Base-by-base conservation (phyloP, 2,329 filamentous ascomycete genomes). In the Nemania sp. region DNA sequence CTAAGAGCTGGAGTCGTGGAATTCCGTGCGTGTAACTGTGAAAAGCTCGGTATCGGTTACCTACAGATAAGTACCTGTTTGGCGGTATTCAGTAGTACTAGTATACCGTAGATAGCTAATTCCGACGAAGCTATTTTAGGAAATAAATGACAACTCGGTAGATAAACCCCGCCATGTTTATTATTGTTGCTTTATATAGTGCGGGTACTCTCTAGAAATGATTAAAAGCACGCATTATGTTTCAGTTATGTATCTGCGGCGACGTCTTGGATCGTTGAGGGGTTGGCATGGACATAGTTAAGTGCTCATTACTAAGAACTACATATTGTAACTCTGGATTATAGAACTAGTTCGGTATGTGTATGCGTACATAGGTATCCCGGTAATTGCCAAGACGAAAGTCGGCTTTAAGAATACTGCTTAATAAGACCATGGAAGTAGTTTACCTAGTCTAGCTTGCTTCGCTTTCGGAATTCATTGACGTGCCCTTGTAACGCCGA, bases 381-480 rank as follows among this genome's bases (percentile, higher is more conserved):
- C 41, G 41, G 41, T 45, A 45, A 15, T 20, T 45, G 41, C 41
- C 41, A 45, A 45, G 41, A n/a, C n/a, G n/a, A 5, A n/a, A n/a
- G 2, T 45, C 41, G 41, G 41, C 4, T 13, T 45, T 45, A 45
- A 45, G 41, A 45, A 45, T n/a, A 18, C 15, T 45, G 41, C 41
- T 45, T 45, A 45, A 45, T 45, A 45, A 45, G 41, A 45, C 41
- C 41, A 43, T 43, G 15, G 4, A n/a, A 5, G 15, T 41, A 41
- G 38, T n/a, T n/a, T n/a, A n/a, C n/a, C 29, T 32, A 32, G 29
- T 4, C 29, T 32, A 32, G 29, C 29, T 32, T 32, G 41, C 41
- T 62, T 57, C 51, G 53, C 52, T 61, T 58, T 68, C 52, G 54
- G 62, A 22, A 43, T 49, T 38, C 32, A 1, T 59, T 60, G 15